These are phyloP conservation scores for Rhodosporidiobolus odoratus DNA, from an alignment of 768 basidiomycete genomes.

Conservation along the genomic window DNA sequence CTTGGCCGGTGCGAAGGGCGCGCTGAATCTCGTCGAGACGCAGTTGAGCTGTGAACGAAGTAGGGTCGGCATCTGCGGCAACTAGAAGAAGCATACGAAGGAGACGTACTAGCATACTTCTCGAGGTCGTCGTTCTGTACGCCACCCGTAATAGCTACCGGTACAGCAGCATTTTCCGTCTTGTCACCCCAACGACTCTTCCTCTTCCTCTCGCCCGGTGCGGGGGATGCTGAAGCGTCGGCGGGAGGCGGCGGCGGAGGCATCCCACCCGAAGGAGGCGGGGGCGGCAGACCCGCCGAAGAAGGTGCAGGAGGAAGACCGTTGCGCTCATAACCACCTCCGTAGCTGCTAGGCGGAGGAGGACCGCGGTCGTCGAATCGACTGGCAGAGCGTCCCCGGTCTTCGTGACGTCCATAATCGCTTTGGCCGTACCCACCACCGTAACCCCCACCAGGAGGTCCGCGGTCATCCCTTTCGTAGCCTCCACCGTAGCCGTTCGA, in stretches of 20 bases:
- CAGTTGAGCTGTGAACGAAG: constrained; percentile 57
- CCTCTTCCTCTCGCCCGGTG: constrained; percentile 67
- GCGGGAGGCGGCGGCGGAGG: constrained; percentile 1
- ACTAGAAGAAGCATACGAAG: not conserved
- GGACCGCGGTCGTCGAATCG: constrained; percentile 29
- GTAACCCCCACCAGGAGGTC: constrained; percentile 11
- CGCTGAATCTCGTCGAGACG: constrained; percentile 96
- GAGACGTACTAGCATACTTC: constrained; percentile 68
- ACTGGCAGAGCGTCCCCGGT: constrained; percentile 17
- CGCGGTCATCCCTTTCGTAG: constrained; percentile 5
- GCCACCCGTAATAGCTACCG: constrained; percentile 82
- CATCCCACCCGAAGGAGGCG: constrained; percentile 4
- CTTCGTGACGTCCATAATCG: constrained; percentile 15
- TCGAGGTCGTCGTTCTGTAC: constrained; percentile 94
- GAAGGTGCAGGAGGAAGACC: constrained; percentile 14
- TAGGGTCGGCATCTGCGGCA: no score
- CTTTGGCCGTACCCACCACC: constrained; percentile 1
- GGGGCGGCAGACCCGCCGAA: constrained; percentile 13
- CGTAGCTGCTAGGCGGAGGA: constrained; percentile 1
- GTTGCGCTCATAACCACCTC: not conserved
- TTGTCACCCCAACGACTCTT: constrained; percentile 96
- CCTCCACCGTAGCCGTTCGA: not conserved
- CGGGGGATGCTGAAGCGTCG: no score
- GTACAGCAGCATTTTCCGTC: constrained; percentile 74
- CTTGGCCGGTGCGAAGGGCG: constrained; percentile 87